A percentile compares a stretch with the other conserved stretches of the same genome.
Conservation (phyloP, 306 rosid species). For the Nissolia schottii region DNA sequence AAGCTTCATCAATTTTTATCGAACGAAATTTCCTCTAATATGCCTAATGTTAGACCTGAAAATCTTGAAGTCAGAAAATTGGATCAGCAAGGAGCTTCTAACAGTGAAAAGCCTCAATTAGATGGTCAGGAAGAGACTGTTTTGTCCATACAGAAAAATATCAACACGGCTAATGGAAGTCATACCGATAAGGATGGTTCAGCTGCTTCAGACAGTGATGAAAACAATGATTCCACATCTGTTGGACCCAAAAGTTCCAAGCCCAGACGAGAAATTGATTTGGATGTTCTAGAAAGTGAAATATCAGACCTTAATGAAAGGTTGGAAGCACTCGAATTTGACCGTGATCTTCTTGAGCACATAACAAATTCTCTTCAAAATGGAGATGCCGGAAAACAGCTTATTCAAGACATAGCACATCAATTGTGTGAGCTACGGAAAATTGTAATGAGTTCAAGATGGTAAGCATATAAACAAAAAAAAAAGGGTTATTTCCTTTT, state of each 20-base stretch:
- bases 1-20: constrained; percentile 40
- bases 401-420: constrained; percentile 60
- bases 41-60: constrained; percentile 28
- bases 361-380: constrained; percentile 51
- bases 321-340: constrained; percentile 76
- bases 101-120: constrained; percentile 26
- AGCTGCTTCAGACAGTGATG: constrained; percentile 26
- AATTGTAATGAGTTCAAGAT: constrained; percentile 38
- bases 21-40: constrained; percentile 12
- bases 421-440: constrained; percentile 58
- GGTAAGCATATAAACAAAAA: constrained; percentile 30
- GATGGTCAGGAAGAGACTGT: constrained; percentile 38
- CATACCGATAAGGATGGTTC: constrained; percentile 26
- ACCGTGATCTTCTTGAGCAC: constrained; percentile 65
- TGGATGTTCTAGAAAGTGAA: constrained; percentile 55
- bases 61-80: constrained; percentile 25
- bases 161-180: constrained; percentile 28
- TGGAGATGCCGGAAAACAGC: constrained; percentile 55
- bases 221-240: constrained; percentile 8
- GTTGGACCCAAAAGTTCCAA: constrained; percentile 14
- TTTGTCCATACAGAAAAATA: constrained; percentile 21
- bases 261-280: constrained; percentile 30
- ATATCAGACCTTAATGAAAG: constrained; percentile 67
- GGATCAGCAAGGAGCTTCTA: constrained; percentile 31
- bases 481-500: background rate